These are phyloP conservation scores for Vigna reflexopilosa DNA, from an alignment of 306 rosid genomes.

Conservation along the genomic window DNA sequence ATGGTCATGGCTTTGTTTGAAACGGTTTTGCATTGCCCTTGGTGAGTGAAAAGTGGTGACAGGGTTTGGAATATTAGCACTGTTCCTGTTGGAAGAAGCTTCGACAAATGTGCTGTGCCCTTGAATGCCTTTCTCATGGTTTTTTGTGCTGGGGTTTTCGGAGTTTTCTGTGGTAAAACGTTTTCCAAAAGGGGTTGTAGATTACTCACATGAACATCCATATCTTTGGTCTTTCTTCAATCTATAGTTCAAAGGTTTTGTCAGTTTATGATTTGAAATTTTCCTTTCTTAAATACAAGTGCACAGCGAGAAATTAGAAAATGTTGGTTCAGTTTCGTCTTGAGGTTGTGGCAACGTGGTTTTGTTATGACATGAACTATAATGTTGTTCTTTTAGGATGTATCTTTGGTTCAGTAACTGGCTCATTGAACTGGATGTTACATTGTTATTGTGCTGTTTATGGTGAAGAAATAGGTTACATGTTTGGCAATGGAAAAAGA, in stretches of 20 bases:
- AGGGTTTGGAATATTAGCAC: constrained; percentile 67
- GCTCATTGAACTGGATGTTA: constrained; percentile 8
- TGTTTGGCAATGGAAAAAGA: neutral
- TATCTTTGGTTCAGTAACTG: constrained; percentile 30
- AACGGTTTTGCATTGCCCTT: constrained; percentile 59
- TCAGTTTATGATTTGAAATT: constrained; percentile 22
- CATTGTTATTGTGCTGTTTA: constrained; percentile 21
- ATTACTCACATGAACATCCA: constrained; percentile 39
- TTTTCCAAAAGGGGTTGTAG: constrained; percentile 55
- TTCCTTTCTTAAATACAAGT: neutral
- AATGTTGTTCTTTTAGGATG: neutral
- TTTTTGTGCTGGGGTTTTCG: constrained; percentile 66
- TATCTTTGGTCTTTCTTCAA: constrained; percentile 2
- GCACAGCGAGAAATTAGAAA: neutral
- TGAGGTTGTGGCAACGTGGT: neutral
- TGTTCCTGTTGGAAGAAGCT: constrained; percentile 82
- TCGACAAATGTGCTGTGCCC: constrained; percentile 71
- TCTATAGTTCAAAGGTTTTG: neutral
- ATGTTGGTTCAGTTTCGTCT: constrained; percentile 34
- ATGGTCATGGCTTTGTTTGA: constrained; percentile 55
- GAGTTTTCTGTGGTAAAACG: constrained; percentile 15
- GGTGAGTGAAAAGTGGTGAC: constrained; percentile 65
- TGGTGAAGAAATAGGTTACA: constrained; percentile 38
- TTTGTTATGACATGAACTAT: neutral
- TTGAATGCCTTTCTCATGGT: constrained; percentile 74